Base-by-base conservation (phyloP, 257 asterid genomes). In the Haberlea rhodopensis region DNA sequence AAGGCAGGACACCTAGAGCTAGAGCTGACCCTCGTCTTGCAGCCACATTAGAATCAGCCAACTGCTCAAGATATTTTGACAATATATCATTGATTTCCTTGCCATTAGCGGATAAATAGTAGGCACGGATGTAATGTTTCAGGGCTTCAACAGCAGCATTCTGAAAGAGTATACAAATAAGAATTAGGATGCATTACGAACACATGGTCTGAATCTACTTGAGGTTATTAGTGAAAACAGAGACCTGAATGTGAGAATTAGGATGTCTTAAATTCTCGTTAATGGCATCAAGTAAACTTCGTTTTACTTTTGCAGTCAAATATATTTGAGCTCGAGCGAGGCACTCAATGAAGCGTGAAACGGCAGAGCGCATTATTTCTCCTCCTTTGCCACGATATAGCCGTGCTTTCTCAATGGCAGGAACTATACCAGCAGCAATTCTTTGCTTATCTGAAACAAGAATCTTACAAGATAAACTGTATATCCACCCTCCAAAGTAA, bases 311-410 rank as follows among this genome's bases (percentile, higher is more conserved):
- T 55, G 80, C 95, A 45, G 88, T 73, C 77, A 87, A 69, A 63
- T 78, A 73, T 53, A 90, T 62, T 70, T 66, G 78, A 64, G 92
- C 91, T 68, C 29, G 64, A 62, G 97, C 85, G 68, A 83, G 82
- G 73, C 97, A 89, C 73, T 89, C 92, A 66, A 87, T 87, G 80
- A 84, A 90, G 70, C 90, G 96, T 61, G 96, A 94, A 74, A 94
- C 99, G 60, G 97, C 87, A 74, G 84, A 80, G 54, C 99, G 96
- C 99, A 90, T 90, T 67, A 94, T 89, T 81, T 94, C 99, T 69
- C 97, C 99, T 58, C 99, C 99, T 78, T 94, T 94, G 66, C 99
- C 97, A 52, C 99, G 96, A 81, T 90, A 90, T 31, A 94, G 85
- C 29, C 99, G 80, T 68, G 99, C 97, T 81, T 94, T 94, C 80